Evolutionary conservation across 2,329 filamentous ascomycete species (phyloP).

Genomic region (Arthrobotrys megalospora): DNA sequence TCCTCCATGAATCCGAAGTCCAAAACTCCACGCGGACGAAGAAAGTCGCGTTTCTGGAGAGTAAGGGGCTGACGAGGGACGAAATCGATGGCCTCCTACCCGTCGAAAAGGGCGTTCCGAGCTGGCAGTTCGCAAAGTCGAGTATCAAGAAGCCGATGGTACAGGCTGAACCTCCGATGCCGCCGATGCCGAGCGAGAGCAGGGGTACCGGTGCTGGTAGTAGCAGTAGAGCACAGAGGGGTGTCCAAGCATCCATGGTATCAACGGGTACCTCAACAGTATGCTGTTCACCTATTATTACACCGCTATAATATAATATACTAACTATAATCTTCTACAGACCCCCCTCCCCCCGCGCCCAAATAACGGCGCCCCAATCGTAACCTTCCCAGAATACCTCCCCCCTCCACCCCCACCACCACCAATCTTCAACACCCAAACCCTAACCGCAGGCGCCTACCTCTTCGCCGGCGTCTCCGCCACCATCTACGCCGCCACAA

Average conservation of each 20-base stretch:
- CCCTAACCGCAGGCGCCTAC: slow-evolving; percentile 75
- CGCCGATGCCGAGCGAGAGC: slow-evolving; percentile 47
- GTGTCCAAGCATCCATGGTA: slow-evolving; percentile 24
- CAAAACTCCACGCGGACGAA: slow-evolving; percentile 56
- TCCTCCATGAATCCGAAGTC: slow-evolving; percentile 56
- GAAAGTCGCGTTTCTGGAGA: slow-evolving; percentile 52
- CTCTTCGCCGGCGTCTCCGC: slow-evolving; percentile 74
- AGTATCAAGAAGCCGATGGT: slow-evolving; percentile 40
- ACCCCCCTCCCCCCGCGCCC: slow-evolving; percentile 67
- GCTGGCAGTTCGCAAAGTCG: slow-evolving; percentile 50
- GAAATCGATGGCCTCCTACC: slow-evolving; percentile 54
- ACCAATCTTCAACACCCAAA: slow-evolving; percentile 75
- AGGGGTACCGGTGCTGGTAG: background rate
- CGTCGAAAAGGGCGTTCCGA: slow-evolving; percentile 52
- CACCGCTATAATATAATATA: background rate
- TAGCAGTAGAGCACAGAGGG: slow-evolving; percentile 20
- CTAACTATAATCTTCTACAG: slow-evolving; percentile 63
- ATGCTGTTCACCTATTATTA: background rate
- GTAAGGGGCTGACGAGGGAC: slow-evolving; percentile 56
- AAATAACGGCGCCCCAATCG: slow-evolving; percentile 70
- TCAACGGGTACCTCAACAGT: slow-evolving; percentile 15
- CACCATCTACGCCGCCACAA: slow-evolving; percentile 79
- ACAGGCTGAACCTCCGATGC: slow-evolving; percentile 55
- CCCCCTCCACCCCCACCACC: slow-evolving; percentile 72
- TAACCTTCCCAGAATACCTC: slow-evolving; percentile 80